Percentiles rank a stretch among this genome's conserved stretches.
Conservation (phyloP, 306 rosid genomes). For the Acmispon strigosus region DNA sequence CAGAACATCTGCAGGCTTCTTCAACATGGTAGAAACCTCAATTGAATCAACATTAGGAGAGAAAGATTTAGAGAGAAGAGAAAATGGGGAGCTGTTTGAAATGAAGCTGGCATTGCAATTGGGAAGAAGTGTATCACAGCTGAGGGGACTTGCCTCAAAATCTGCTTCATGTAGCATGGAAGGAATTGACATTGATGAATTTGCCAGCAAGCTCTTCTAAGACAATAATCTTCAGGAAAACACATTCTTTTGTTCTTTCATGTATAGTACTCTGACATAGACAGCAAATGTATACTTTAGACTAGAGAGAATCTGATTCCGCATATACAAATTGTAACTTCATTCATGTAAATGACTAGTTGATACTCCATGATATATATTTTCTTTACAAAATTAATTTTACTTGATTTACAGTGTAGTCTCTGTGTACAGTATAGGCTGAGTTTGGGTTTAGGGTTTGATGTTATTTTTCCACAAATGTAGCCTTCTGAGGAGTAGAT, state of each 20-base stretch:
- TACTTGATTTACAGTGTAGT: neutral
- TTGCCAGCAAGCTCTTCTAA: slow-evolving; percentile 39
- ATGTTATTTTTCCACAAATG: too few relatives aligned
- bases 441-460: too few relatives aligned
- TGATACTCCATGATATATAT: neutral
- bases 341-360: neutral
- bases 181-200: slow-evolving; percentile 47
- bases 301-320: neutral
- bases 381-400: neutral
- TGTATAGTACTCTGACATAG: neutral
- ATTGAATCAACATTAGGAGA: slow-evolving; percentile 17
- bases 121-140: slow-evolving; percentile 59
- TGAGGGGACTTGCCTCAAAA: slow-evolving; percentile 44
- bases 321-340: neutral
- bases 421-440: too few relatives aligned
- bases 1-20: slow-evolving; percentile 5
- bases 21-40: neutral
- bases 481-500: too few relatives aligned
- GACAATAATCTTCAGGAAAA: neutral
- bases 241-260: neutral
- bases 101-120: slow-evolving; percentile 16
- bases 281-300: neutral
- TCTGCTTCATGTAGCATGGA: slow-evolving; percentile 33
- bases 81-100: slow-evolving; percentile 50
- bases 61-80: slow-evolving; percentile 47